Percentiles rank a stretch among this genome's conserved stretches.
Conservation (phyloP, 2,329 filamentous ascomycete genomes). For the Fusarium irregulare region DNA sequence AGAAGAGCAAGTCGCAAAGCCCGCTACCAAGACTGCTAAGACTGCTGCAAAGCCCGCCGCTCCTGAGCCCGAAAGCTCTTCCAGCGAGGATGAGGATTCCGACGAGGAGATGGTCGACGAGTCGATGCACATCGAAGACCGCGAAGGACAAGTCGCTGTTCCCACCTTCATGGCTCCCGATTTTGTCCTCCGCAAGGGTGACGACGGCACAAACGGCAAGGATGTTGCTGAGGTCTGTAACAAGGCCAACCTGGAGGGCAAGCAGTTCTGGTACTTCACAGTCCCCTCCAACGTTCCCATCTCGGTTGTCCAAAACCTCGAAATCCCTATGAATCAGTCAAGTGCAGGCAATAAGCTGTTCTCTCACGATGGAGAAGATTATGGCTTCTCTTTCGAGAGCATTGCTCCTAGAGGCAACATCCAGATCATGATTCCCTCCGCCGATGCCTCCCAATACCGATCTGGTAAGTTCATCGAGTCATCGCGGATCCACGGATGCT, state of each 20-base stretch:
- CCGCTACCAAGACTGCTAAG: slow-evolving; percentile 24
- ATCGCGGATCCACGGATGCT: slow-evolving; percentile 11
- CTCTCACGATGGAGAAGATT: slow-evolving; percentile 72
- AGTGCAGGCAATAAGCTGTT: slow-evolving; percentile 65
- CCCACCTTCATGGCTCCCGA: slow-evolving; percentile 62
- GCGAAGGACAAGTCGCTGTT: slow-evolving; percentile 54
- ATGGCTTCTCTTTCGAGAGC: slow-evolving; percentile 67
- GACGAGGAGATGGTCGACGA: slow-evolving; percentile 52
- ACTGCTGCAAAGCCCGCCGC: slow-evolving; percentile 29
- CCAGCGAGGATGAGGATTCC: slow-evolving; percentile 46
- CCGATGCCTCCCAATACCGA: slow-evolving; percentile 65
- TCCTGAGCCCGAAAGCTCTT: slow-evolving; percentile 33
- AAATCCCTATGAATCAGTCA: slow-evolving; percentile 68
- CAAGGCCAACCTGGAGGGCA: slow-evolving; percentile 70
- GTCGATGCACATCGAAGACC: slow-evolving; percentile 54
- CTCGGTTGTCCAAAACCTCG: slow-evolving; percentile 71
- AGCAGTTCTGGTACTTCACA: slow-evolving; percentile 85
- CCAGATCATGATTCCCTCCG: slow-evolving; percentile 70
- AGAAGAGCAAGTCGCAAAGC: slow-evolving; percentile 27
- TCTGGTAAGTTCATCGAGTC: slow-evolving; percentile 57
- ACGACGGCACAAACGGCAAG: slow-evolving; percentile 53
- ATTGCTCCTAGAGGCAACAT: slow-evolving; percentile 63
- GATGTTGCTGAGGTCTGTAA: slow-evolving; percentile 67
- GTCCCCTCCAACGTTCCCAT: slow-evolving; percentile 77
- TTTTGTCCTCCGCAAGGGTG: slow-evolving; percentile 64